phyloP scores from a whole-genome alignment of 2,329 filamentous ascomycete species.

The Stagonosporopsis chrysanthemi region DNA sequence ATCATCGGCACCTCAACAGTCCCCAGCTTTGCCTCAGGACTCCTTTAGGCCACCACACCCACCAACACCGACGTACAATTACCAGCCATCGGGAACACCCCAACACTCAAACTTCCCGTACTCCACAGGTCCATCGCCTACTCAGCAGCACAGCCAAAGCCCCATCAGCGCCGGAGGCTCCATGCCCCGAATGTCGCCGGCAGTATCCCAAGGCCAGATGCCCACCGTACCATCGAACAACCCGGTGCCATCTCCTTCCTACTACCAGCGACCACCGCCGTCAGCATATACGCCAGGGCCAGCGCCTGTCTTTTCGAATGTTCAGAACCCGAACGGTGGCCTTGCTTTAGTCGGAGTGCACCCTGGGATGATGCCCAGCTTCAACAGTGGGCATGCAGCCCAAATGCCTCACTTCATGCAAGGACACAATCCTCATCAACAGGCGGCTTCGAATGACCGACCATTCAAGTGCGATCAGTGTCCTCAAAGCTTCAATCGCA shows the following conservation, averaged over 20 bases:
- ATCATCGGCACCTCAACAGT: constrained; percentile 51
- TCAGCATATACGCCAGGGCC: constrained; percentile 56
- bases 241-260: constrained; percentile 53
- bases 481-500: constrained; percentile 91
- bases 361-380: constrained; percentile 63
- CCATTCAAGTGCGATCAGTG: constrained; percentile 96
- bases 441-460: constrained; percentile 72
- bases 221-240: constrained; percentile 59
- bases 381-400: constrained; percentile 67
- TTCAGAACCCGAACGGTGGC: constrained; percentile 74
- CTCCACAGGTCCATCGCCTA: constrained; percentile 57
- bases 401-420: constrained; percentile 70
- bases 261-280: constrained; percentile 58
- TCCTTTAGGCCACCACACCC: constrained; percentile 65
- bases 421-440: constrained; percentile 60
- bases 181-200: constrained; percentile 62
- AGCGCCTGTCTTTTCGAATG: constrained; percentile 77
- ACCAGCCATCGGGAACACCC: constrained; percentile 61
- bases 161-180: constrained; percentile 57
- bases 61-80: constrained; percentile 70
- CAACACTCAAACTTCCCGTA: constrained; percentile 58
- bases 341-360: constrained; percentile 74
- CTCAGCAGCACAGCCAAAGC: constrained; percentile 54
- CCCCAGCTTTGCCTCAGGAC: constrained; percentile 67
- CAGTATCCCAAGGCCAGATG: constrained; percentile 52